phyloP scores from a whole-genome alignment of 164 flowering plant species.

The Hamamelis virginiana region DNA sequence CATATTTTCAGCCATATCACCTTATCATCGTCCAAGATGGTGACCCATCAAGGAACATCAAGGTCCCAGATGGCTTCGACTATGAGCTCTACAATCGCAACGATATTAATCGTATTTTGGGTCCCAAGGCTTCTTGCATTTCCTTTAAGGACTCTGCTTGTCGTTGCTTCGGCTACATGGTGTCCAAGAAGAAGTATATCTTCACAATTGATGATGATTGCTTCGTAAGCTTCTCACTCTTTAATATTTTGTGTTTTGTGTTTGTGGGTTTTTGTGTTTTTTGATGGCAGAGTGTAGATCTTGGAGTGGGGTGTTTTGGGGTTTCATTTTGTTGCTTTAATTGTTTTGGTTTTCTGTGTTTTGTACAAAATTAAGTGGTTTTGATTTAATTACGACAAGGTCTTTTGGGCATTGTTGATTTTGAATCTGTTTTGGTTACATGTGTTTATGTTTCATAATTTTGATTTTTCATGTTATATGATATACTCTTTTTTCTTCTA shows the following conservation, averaged over 20 bases:
- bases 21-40: conserved; percentile 90
- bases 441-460: no score
- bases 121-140: conserved; percentile 78
- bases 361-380: no score
- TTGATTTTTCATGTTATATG: no score
- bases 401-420: no score
- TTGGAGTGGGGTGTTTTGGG: conserved; percentile 4
- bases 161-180: conserved; percentile 84
- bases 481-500: no score
- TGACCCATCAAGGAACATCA: conserved; percentile 66
- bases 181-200: conserved; percentile 88
- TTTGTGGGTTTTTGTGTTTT: background rate
- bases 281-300: conserved; percentile 1
- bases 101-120: conserved; percentile 68
- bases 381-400: no score
- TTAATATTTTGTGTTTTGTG: background rate
- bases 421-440: no score
- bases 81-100: conserved; percentile 83
- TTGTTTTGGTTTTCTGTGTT: background rate
- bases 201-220: conserved; percentile 87
- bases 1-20: conserved; percentile 75
- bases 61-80: conserved; percentile 79
- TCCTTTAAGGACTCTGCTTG: conserved; percentile 94
- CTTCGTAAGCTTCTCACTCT: conserved; percentile 56
- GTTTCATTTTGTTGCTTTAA: conserved; percentile 3